Evolutionary conservation across 2,329 filamentous ascomycete species (phyloP).

Genomic region (Myotisia sp.): DNA sequence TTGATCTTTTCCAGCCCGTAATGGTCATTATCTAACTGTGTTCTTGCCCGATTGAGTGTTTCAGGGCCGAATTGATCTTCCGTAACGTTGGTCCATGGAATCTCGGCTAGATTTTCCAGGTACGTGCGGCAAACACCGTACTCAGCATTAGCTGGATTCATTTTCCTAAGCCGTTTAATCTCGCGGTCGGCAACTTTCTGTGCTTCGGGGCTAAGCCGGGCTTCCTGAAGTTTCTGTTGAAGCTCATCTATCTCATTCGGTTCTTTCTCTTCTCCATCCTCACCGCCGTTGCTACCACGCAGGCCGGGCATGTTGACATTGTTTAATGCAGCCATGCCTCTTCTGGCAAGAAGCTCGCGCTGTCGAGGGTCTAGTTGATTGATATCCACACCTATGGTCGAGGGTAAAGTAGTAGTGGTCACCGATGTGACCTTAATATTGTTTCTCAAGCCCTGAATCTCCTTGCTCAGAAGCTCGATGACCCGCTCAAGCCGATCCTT

Average conservation of each 20-base stretch:
- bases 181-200: conserved; percentile 84
- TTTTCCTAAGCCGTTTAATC: conserved; percentile 75
- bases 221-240: conserved; percentile 70
- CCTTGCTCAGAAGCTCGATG: conserved; percentile 67
- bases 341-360: conserved; percentile 29
- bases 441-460: conserved; percentile 71
- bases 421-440: conserved; percentile 75
- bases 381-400: conserved; percentile 44
- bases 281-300: conserved; percentile 27
- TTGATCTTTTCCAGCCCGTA: conserved; percentile 96
- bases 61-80: conserved; percentile 73
- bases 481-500: conserved; percentile 67
- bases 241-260: conserved; percentile 82
- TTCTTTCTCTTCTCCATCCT: conserved; percentile 59
- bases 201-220: conserved; percentile 68
- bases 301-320: conserved; percentile 30
- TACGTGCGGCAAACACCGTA: conserved; percentile 90
- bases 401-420: conserved; percentile 50
- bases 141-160: conserved; percentile 91
- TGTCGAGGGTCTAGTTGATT: conserved; percentile 36
- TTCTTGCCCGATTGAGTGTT: conserved; percentile 63
- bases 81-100: conserved; percentile 77
- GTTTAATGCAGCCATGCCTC: too few relatives aligned
- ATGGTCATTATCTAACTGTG: conserved; percentile 89
- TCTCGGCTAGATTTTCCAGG: conserved; percentile 82